Evolutionary conservation across 345 rosid genomes (phyloP).

Genomic region (Linum tenue): DNA sequence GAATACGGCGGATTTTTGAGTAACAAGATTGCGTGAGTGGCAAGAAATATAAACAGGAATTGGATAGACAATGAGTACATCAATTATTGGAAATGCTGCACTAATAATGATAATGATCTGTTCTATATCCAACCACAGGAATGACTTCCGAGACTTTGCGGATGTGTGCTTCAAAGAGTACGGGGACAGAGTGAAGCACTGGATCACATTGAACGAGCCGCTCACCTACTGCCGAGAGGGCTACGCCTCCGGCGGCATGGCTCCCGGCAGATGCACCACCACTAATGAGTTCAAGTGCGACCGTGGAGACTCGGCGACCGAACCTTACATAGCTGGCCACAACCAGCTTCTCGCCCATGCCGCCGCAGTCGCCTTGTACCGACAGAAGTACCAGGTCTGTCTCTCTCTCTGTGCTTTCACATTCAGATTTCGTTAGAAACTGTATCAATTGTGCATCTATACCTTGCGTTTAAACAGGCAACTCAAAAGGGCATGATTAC

Average conservation of each 20-base stretch:
- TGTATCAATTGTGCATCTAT: not conserved
- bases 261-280: constrained; percentile 46
- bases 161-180: constrained; percentile 51
- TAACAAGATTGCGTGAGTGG: not conserved
- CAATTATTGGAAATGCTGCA: not conserved
- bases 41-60: too few species aligned
- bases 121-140: constrained; percentile 22
- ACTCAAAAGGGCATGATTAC: constrained; percentile 29
- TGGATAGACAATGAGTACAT: too few species aligned
- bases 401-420: too few species aligned
- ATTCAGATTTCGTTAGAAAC: too few species aligned
- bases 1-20: not conserved
- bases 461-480: constrained; percentile 12
- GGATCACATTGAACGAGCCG: constrained; percentile 61
- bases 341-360: constrained; percentile 35
- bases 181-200: constrained; percentile 54
- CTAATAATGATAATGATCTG: not conserved
- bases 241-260: constrained; percentile 28
- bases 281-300: constrained; percentile 37
- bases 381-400: constrained; percentile 21
- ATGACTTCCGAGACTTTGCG: constrained; percentile 43
- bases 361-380: constrained; percentile 18
- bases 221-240: constrained; percentile 20
- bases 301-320: constrained; percentile 36
- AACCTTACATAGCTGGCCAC: constrained; percentile 53